Percentiles rank a stretch among this genome's conserved stretches.
These are phyloP conservation scores for Fusarium brevicatenulatum DNA, from an alignment of 2,329 filamentous ascomycete species.

Conservation along the genomic window DNA sequence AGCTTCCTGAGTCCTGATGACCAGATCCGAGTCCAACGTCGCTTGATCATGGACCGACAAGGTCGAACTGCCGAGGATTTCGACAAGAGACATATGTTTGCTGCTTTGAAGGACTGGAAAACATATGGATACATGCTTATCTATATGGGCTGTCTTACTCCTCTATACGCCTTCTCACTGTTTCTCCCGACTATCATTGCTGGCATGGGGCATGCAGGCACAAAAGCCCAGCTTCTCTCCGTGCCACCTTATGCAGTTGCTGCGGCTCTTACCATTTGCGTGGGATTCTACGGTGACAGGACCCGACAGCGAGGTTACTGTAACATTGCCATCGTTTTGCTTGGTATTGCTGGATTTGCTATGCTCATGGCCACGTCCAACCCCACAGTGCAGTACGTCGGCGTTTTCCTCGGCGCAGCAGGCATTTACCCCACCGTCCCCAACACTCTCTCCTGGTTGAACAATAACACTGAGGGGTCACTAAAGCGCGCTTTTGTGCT, in stretches of 20 bases:
- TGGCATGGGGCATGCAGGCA: neutral
- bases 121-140: neutral
- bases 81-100: neutral
- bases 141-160: neutral
- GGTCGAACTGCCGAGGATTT: neutral
- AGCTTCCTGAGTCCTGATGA: neutral
- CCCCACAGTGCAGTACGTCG: neutral
- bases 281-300: neutral
- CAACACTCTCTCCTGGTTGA: neutral
- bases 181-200: neutral
- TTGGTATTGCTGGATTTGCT: neutral
- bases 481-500: neutral
- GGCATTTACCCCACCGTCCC: neutral
- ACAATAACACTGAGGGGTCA: neutral
- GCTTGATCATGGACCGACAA: neutral
- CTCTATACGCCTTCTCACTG: neutral
- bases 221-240: neutral
- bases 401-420: neutral
- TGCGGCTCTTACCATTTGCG: neutral
- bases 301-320: neutral
- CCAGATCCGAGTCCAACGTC: neutral
- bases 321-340: neutral
- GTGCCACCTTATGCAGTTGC: neutral
- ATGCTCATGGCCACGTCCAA: neutral
- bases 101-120: neutral